A percentile compares a stretch with the other conserved stretches of the same genome.
Evolutionary conservation across 192 early-diverging fungal genomes (phyloP).

Genomic region (Backusella westeae): DNA sequence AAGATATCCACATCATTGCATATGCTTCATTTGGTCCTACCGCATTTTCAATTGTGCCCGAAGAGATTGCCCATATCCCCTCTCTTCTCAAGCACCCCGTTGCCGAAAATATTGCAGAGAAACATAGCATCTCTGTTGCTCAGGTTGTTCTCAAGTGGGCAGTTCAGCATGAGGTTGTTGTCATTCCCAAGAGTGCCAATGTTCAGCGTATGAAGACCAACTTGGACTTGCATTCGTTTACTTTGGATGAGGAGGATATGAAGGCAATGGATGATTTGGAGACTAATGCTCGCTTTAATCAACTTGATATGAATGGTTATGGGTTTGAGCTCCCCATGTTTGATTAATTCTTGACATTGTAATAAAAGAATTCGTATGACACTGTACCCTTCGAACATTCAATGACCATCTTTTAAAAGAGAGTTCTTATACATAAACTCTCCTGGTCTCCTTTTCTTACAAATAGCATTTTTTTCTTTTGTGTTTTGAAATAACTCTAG

Average conservation of each 20-base stretch:
- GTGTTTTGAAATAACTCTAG: no score
- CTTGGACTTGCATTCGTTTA: conserved; percentile 47
- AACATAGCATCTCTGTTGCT: conserved; percentile 49
- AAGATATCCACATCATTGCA: conserved; percentile 65
- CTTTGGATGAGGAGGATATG: conserved; percentile 47
- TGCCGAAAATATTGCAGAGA: conserved; percentile 50
- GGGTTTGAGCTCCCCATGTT: conserved; percentile 46
- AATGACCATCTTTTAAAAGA: no score
- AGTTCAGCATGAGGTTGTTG: conserved; percentile 58
- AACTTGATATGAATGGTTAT: conserved; percentile 41
- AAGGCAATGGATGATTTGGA: conserved; percentile 44
- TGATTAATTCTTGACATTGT: conserved; percentile 32
- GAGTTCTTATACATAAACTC: no score
- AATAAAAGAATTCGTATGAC: neutral
- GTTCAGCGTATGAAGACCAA: conserved; percentile 53
- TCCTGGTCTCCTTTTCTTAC: no score
- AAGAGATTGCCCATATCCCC: conserved; percentile 29
- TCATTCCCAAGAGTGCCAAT: conserved; percentile 69
- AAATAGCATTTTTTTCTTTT: no score
- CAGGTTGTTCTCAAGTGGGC: conserved; percentile 68
- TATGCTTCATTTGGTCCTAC: conserved; percentile 70
- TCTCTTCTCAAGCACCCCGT: conserved; percentile 45
- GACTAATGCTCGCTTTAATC: conserved; percentile 43
- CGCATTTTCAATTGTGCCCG: conserved; percentile 23
- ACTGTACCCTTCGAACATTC: no score